Percentiles rank a stretch among this genome's conserved stretches.
phyloP scores from a whole-genome alignment of 495 filamentous ascomycete species.

The Annulohypoxylon nitens region DNA sequence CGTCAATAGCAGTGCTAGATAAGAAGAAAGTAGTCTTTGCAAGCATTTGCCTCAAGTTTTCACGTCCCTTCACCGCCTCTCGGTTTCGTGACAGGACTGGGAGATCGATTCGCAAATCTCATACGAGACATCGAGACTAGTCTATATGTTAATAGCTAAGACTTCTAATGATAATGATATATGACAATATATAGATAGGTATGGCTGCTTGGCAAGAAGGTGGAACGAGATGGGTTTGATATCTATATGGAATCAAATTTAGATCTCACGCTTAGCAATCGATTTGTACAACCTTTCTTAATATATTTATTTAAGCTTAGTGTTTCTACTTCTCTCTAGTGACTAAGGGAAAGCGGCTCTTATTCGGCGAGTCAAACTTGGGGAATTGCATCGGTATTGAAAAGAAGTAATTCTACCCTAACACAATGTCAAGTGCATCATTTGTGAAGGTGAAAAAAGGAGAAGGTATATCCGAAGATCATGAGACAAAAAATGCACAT shows the following conservation, averaged over 20 bases:
- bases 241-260: constrained; percentile 31
- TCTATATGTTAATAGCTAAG: not conserved
- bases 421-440: not conserved
- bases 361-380: constrained; percentile 14
- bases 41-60: constrained; percentile 2
- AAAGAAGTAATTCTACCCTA: not conserved
- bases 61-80: not conserved
- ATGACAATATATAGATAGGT: constrained; percentile 27
- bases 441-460: not conserved
- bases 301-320: constrained; percentile 14
- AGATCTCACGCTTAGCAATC: constrained; percentile 41
- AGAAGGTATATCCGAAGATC: constrained; percentile 15
- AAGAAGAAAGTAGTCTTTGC: not conserved
- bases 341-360: constrained; percentile 3
- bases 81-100: constrained; percentile 16
- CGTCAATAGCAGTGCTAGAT: not conserved
- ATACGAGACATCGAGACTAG: not conserved
- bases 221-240: constrained; percentile 8
- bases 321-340: constrained; percentile 13
- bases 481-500: constrained; percentile 2
- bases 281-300: constrained; percentile 26
- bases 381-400: not conserved
- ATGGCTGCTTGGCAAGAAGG: constrained; percentile 10
- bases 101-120: not conserved
- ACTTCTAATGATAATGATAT: constrained; percentile 22